Evolutionary conservation across 495 filamentous ascomycete genomes (phyloP).

Genomic region (Penicillium ucsense): DNA sequence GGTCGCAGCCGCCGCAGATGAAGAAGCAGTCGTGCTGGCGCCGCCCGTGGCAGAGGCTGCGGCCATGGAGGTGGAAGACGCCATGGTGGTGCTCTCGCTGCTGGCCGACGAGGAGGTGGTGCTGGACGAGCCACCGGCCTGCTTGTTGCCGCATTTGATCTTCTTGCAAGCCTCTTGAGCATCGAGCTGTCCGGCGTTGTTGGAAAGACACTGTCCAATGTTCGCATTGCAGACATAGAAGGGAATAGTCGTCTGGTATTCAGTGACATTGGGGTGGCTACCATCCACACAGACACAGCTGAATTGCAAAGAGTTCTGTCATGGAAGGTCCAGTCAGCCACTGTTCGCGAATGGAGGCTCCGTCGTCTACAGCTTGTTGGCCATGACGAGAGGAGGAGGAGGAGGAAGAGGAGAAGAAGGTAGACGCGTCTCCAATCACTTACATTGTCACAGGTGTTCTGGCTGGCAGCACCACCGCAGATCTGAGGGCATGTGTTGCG

Average conservation of each 20-base stretch:
- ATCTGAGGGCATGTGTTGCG: slow-evolving; percentile 37
- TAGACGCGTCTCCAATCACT: slow-evolving; percentile 4
- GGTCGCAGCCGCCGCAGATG: slow-evolving; percentile 20
- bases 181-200: slow-evolving; percentile 20
- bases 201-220: slow-evolving; percentile 40
- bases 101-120: slow-evolving; percentile 19
- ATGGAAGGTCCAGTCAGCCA: neutral
- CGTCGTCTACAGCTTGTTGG: too few species aligned
- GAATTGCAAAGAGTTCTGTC: slow-evolving; percentile 40
- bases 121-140: slow-evolving; percentile 26
- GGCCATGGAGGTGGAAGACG: slow-evolving; percentile 16
- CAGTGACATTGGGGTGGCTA: slow-evolving; percentile 38
- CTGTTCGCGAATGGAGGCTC: too few species aligned
- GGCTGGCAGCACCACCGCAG: slow-evolving; percentile 30
- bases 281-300: slow-evolving; percentile 46
- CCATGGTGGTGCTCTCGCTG: slow-evolving; percentile 15
- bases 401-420: neutral
- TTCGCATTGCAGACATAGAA: slow-evolving; percentile 45
- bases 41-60: slow-evolving; percentile 19
- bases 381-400: too few species aligned
- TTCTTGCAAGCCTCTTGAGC: slow-evolving; percentile 37
- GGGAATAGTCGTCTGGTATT: slow-evolving; percentile 46
- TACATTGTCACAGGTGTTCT: slow-evolving; percentile 38
- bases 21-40: slow-evolving; percentile 15
- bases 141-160: slow-evolving; percentile 37